phyloP scores from a whole-genome alignment of 352 stramenopile species.

The Peronospora destructor region DNA sequence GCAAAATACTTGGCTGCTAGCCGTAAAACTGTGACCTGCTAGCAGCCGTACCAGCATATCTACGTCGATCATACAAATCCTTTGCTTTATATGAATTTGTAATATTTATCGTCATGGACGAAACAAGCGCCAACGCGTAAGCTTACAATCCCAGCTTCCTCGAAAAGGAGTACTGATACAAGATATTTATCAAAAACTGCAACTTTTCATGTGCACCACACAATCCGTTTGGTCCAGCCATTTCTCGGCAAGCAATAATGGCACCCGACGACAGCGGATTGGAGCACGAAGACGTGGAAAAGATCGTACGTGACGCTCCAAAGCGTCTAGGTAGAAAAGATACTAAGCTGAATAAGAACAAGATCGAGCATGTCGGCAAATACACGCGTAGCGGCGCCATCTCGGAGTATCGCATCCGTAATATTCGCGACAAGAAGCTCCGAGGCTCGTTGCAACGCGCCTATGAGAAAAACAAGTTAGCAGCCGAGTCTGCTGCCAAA shows the following conservation, averaged over 20 bases:
- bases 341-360: slow-evolving; percentile 13
- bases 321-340: slow-evolving; percentile 48
- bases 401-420: slow-evolving; percentile 51
- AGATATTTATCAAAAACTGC: too few species aligned
- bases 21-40: too few species aligned
- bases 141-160: too few species aligned
- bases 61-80: too few species aligned
- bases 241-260: slow-evolving; percentile 10
- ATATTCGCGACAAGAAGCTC: slow-evolving; percentile 87
- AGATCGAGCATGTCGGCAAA: slow-evolving; percentile 63
- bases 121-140: too few species aligned
- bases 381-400: slow-evolving; percentile 59
- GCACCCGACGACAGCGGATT: slow-evolving; percentile 35
- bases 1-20: too few species aligned
- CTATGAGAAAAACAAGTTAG: slow-evolving; percentile 78
- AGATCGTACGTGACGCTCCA: slow-evolving; percentile 45
- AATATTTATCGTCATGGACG: too few species aligned
- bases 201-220: not conserved
- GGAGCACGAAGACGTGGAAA: slow-evolving; percentile 54
- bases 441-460: slow-evolving; percentile 57
- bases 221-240: slow-evolving; percentile 14
- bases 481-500: slow-evolving; percentile 80
- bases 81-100: too few species aligned
- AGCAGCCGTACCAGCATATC: too few species aligned
- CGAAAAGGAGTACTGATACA: too few species aligned